phyloP scores from a whole-genome alignment of 768 basidiomycete species.

The Panellus pusillus region DNA sequence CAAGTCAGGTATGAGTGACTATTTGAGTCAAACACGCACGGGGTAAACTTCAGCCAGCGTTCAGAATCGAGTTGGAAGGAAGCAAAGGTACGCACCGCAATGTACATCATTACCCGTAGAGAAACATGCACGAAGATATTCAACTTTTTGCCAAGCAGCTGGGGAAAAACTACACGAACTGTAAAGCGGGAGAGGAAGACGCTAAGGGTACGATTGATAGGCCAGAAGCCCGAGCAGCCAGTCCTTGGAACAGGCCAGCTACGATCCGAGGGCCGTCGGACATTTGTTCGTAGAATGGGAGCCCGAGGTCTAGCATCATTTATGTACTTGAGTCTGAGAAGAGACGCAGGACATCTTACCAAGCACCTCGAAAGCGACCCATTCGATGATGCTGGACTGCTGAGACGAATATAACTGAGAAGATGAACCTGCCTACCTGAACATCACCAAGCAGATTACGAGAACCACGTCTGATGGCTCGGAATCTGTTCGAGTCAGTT shows the following conservation, averaged over 20 bases:
- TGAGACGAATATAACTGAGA: not conserved
- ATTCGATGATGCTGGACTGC: conserved; percentile 54
- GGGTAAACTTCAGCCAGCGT: conserved; percentile 36
- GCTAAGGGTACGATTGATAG: conserved; percentile 49
- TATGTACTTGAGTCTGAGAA: not conserved
- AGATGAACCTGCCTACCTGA: conserved; percentile 46
- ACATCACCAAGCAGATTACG: conserved; percentile 48
- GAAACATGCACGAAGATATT: conserved; percentile 40
- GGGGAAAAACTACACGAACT: conserved; percentile 42
- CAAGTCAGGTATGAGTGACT: not conserved
- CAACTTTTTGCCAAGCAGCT: not conserved
- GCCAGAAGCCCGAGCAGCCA: conserved; percentile 54
- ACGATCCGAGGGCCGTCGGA: conserved; percentile 39
- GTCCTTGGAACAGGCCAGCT: conserved; percentile 53
- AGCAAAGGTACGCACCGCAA: conserved; percentile 42
- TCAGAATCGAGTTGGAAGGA: not conserved
- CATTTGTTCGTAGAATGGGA: conserved; percentile 38
- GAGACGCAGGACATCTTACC: conserved; percentile 30
- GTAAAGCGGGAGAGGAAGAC: conserved; percentile 64
- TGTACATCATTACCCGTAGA: conserved; percentile 81
- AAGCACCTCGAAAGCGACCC: conserved; percentile 68
- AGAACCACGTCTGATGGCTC: conserved; percentile 78
- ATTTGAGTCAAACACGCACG: conserved; percentile 25
- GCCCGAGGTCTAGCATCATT: conserved; percentile 37
- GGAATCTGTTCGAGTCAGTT: conserved; percentile 43